Base-by-base conservation (phyloP, 2,329 filamentous ascomycete genomes). In the Colletotrichum endophyticum region DNA sequence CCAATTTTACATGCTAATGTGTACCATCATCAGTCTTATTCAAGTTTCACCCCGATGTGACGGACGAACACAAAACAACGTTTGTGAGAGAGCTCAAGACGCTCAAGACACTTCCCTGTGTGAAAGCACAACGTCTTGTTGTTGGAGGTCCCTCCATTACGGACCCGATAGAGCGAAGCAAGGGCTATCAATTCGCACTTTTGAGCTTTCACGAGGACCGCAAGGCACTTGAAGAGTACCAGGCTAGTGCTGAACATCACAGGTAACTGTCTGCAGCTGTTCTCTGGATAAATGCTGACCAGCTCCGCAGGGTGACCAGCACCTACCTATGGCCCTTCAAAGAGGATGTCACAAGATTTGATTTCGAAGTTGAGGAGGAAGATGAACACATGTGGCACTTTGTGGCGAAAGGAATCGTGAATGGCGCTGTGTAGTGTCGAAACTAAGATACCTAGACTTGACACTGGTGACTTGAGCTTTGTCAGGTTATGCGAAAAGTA, bases 81-180 rank as follows among this genome's bases (percentile, higher is more conserved):
- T 91, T 91, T 59, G 83, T 88, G 30, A 78, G 77, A 0, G 86
- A 91, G 73, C 83, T 91, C 8, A 89, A 87, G 75, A 85, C 85
- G 1, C 84, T 91, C n/a, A 89, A 88, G 59, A 71, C 80, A 4
- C 82, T 91, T 5, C 76, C 88, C 0, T 89, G 86, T 56, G 89
- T 91, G 27, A 85, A 89, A 66, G 80, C 86, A 15, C 83, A 86
- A n/a, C 85, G 86, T 3, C 84, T 91, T 1, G 80, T 89, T 1
- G 89, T 91, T 6, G 90, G 90, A 0, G 88, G 89, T 0, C 89
- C 89, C 0, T 90, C 89, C 0, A 84, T 91, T 7, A 91, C 89
- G 0, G 84, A 88, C 27, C 89, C 89, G 0, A 86, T 88, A 11
- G 88, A 88, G 39, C 83, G 86, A 22, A 91, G 89, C 80, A 89